These are phyloP conservation scores for Kuraishia piskuri DNA, from an alignment of 805 yeast species.

Conservation along the genomic window DNA sequence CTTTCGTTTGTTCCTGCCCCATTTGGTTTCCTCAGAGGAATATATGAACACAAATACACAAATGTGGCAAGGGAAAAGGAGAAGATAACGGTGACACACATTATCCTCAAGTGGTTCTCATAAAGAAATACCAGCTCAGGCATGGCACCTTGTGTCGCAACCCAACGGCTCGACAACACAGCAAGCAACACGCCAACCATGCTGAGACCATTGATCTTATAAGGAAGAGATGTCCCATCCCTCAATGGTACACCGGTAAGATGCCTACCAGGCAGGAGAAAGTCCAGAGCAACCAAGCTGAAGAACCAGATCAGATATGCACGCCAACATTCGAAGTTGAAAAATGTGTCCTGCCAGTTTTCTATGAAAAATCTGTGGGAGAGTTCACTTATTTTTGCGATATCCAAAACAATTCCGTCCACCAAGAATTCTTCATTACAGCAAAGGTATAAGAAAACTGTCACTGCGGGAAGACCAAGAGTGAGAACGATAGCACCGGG, in stretches of 20 bases:
- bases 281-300: constrained; percentile 53
- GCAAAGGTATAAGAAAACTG: constrained; percentile 49
- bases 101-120: constrained; percentile 56
- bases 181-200: constrained; percentile 32
- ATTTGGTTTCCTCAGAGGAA: constrained; percentile 44
- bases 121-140: constrained; percentile 80
- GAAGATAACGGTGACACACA: constrained; percentile 53
- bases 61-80: constrained; percentile 54
- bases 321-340: constrained; percentile 44
- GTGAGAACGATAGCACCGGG: constrained; percentile 66
- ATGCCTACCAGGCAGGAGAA: constrained; percentile 60
- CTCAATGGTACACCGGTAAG: constrained; percentile 63
- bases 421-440: constrained; percentile 52
- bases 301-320: constrained; percentile 70
- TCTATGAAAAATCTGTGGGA: constrained; percentile 3
- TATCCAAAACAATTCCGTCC: constrained; percentile 37
- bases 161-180: constrained; percentile 43
- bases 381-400: constrained; percentile 21
- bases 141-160: constrained; percentile 39
- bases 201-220: constrained; percentile 75
- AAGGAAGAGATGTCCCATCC: constrained; percentile 62
- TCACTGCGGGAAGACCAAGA: constrained; percentile 55
- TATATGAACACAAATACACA: constrained; percentile 61
- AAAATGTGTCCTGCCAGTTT: constrained; percentile 16
- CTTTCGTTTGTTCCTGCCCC: constrained; percentile 52